Conservation (phyloP, 129 eudicot genomes). For the Smallanthus sonchifolius region DNA sequence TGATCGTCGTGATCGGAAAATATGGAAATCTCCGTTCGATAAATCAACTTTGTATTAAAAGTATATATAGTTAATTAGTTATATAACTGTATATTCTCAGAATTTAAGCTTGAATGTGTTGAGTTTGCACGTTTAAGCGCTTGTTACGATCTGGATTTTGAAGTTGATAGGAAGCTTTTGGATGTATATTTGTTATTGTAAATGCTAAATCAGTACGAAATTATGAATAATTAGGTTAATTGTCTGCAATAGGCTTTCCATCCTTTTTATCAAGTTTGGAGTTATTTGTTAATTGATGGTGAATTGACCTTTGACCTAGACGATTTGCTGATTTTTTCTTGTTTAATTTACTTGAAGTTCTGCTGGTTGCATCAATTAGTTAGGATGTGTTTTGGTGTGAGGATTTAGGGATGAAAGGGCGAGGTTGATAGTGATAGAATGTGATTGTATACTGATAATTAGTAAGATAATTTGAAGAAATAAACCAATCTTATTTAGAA, state of each 20-base stretch:
- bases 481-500: too few species aligned
- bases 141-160: neutral
- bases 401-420: neutral
- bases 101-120: constrained; percentile 1
- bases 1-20: neutral
- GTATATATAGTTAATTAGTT: neutral
- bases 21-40: neutral
- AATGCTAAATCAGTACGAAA: constrained; percentile 4
- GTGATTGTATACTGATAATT: neutral
- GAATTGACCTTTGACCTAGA: constrained; percentile 6
- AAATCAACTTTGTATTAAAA: neutral
- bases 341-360: neutral
- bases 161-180: neutral
- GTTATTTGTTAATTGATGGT: neutral
- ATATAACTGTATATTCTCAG: neutral
- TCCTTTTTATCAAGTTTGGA: constrained; percentile 3
- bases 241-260: neutral
- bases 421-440: neutral
- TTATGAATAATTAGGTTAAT: neutral
- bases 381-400: neutral
- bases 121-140: neutral
- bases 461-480: too few species aligned
- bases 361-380: constrained; percentile 9
- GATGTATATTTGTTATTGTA: neutral
- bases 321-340: constrained; percentile 1